Conservation (phyloP, 129 eudicot genomes). For the Pittosporum tobira region DNA sequence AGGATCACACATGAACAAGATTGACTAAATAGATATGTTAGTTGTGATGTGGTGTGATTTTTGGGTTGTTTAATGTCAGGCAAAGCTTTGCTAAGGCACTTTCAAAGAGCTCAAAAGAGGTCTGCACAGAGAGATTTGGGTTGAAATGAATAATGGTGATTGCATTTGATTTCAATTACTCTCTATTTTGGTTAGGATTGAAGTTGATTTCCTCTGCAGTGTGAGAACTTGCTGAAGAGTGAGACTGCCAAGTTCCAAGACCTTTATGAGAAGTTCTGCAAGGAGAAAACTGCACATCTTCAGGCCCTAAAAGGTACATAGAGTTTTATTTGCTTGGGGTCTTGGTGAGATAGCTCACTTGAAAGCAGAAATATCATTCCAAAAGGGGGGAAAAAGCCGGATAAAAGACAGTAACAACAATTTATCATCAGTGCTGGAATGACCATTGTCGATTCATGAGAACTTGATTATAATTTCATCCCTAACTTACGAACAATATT, state of each 20-base stretch:
- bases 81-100: conserved; percentile 85
- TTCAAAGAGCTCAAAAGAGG: conserved; percentile 96
- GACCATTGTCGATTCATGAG: not conserved
- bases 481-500: not conserved
- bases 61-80: conserved; percentile 29
- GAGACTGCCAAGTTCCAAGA: conserved; percentile 75
- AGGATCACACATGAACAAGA: not conserved
- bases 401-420: not conserved
- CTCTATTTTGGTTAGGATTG: conserved; percentile 10
- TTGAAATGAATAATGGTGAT: conserved; percentile 9
- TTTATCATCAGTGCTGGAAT: not conserved
- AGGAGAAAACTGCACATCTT: conserved; percentile 76
- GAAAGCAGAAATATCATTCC: not conserved
- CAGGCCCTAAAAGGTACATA: conserved; percentile 74
- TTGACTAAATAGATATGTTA: not conserved
- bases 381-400: no score
- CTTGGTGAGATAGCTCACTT: not conserved
- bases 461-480: not conserved
- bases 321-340: not conserved
- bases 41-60: conserved; percentile 3
- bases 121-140: conserved; percentile 16
- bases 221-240: conserved; percentile 76
- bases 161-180: not conserved
- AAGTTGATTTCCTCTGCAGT: conserved; percentile 39
- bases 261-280: conserved; percentile 63